These are phyloP conservation scores for Dichotomocladium elegans DNA, from an alignment of 371 early-diverging fungal species.

Conservation along the genomic window DNA sequence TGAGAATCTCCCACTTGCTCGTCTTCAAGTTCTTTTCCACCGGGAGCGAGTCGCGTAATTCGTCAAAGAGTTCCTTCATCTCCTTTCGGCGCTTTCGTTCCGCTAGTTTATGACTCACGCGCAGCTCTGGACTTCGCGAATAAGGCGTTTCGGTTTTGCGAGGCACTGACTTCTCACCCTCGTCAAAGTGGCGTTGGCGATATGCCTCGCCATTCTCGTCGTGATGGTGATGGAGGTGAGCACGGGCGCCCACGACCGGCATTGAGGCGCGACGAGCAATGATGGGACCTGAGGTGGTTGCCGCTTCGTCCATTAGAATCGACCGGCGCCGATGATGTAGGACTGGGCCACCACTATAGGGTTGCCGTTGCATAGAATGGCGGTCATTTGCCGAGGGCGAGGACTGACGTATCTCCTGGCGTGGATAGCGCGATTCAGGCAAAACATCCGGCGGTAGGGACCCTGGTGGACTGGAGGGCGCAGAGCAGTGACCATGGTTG, in stretches of 20 bases:
- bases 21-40: conserved; percentile 71
- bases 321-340: conserved; percentile 30
- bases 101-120: conserved; percentile 79
- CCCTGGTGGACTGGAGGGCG: conserved; percentile 57
- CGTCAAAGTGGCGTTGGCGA: too few relatives aligned
- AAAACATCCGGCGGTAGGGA: conserved; percentile 3
- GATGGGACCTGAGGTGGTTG: conserved; percentile 5
- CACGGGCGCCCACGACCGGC: conserved; percentile 36
- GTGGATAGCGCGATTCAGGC: conserved; percentile 7
- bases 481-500: conserved; percentile 45
- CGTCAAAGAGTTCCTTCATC: conserved; percentile 87
- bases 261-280: conserved; percentile 45
- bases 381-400: conserved; percentile 10
- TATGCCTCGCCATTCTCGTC: not conserved
- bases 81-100: conserved; percentile 82
- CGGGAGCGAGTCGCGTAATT: conserved; percentile 70
- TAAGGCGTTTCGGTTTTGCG: conserved; percentile 58
- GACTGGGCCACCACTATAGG: conserved; percentile 17
- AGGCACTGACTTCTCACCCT: not conserved
- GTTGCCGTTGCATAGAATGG: conserved; percentile 17
- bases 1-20: conserved; percentile 86
- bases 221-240: conserved; percentile 13
- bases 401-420: conserved; percentile 15
- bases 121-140: conserved; percentile 63
- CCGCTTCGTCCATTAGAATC: conserved; percentile 22